Evolutionary conservation across 768 basidiomycete genomes (phyloP).

Genomic region (Amanita inopinata): DNA sequence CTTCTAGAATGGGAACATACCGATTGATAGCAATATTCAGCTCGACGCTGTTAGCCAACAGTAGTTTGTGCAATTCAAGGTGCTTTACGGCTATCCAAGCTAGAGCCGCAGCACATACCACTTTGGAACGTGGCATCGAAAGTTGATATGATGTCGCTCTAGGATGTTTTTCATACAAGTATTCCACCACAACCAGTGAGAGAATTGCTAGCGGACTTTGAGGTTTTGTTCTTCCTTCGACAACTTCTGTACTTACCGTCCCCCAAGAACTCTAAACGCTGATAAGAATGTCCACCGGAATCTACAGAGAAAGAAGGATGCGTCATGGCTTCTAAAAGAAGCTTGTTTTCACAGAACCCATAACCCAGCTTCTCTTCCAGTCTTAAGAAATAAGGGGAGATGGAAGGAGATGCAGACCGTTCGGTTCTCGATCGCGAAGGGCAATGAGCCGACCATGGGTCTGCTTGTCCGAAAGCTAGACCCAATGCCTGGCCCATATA

Average conservation of each 20-base stretch:
- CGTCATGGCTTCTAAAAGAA: slow-evolving; percentile 73
- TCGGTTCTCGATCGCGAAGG: slow-evolving; percentile 12
- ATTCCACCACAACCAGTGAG: slow-evolving; percentile 61
- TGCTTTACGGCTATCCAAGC: slow-evolving; percentile 58
- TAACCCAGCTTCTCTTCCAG: slow-evolving; percentile 66
- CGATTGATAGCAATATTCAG: slow-evolving; percentile 54
- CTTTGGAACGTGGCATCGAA: slow-evolving; percentile 57
- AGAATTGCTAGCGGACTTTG: slow-evolving; percentile 44
- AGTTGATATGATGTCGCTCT: slow-evolving; percentile 69
- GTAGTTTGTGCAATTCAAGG: slow-evolving; percentile 56
- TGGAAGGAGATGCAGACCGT: slow-evolving; percentile 21
- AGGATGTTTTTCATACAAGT: slow-evolving; percentile 63
- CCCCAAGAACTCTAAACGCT: slow-evolving; percentile 82
- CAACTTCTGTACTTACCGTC: slow-evolving; percentile 49
- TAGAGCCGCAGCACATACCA: slow-evolving; percentile 66
- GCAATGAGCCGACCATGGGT: slow-evolving; percentile 62
- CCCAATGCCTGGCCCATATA: slow-evolving; percentile 54
- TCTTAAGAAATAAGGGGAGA: slow-evolving; percentile 37
- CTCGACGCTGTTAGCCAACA: slow-evolving; percentile 61
- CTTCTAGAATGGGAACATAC: slow-evolving; percentile 50
- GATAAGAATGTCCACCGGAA: slow-evolving; percentile 55
- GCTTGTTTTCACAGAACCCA: slow-evolving; percentile 47
- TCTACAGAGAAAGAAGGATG: slow-evolving; percentile 64
- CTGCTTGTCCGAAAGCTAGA: slow-evolving; percentile 61
- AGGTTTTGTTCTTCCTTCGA: background rate